A percentile compares a stretch with the other conserved stretches of the same genome.
phyloP scores from a whole-genome alignment of 2,329 filamentous ascomycete species.

The Juglanconis sp. region DNA sequence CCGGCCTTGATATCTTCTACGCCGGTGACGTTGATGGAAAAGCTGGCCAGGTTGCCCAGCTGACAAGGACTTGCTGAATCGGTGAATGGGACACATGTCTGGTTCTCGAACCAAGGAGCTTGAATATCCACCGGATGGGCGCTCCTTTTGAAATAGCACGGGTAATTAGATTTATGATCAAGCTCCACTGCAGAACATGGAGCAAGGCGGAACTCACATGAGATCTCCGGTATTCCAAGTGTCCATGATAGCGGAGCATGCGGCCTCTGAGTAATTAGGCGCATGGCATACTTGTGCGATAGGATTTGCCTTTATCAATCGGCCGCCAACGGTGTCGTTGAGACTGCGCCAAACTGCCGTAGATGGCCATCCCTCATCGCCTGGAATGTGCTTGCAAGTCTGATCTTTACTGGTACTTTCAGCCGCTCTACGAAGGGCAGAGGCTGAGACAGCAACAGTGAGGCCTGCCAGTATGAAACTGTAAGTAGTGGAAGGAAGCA shows the following conservation, averaged over 20 bases:
- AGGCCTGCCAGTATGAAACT: too few relatives aligned
- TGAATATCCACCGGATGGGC: slow-evolving; percentile 26
- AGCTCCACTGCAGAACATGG: too few relatives aligned
- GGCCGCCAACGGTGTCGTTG: slow-evolving; percentile 45
- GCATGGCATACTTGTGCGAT: slow-evolving; percentile 42
- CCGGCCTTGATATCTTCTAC: slow-evolving; percentile 28
- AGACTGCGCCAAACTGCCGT: slow-evolving; percentile 38
- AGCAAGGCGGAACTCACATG: too few relatives aligned
- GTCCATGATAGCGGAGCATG: too few relatives aligned
- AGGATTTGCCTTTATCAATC: slow-evolving; percentile 44
- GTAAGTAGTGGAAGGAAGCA: too few relatives aligned
- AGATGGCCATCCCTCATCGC: slow-evolving; percentile 48
- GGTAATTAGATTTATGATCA: too few relatives aligned
- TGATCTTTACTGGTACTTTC: too few relatives aligned
- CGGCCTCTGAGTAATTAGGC: too few relatives aligned
- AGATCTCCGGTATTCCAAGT: too few relatives aligned
- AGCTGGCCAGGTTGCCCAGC: slow-evolving; percentile 33
- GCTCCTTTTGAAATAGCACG: neutral
- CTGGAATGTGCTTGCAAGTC: slow-evolving; percentile 34
- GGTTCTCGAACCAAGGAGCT: slow-evolving; percentile 28
- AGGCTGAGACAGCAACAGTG: too few relatives aligned
- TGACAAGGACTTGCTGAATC: slow-evolving; percentile 33
- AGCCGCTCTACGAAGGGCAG: too few relatives aligned
- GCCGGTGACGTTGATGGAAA: slow-evolving; percentile 29
- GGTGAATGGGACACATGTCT: slow-evolving; percentile 25